These are phyloP conservation scores for Pyricularia sp. DNA, from an alignment of 2,329 filamentous ascomycete species.

Conservation along the genomic window DNA sequence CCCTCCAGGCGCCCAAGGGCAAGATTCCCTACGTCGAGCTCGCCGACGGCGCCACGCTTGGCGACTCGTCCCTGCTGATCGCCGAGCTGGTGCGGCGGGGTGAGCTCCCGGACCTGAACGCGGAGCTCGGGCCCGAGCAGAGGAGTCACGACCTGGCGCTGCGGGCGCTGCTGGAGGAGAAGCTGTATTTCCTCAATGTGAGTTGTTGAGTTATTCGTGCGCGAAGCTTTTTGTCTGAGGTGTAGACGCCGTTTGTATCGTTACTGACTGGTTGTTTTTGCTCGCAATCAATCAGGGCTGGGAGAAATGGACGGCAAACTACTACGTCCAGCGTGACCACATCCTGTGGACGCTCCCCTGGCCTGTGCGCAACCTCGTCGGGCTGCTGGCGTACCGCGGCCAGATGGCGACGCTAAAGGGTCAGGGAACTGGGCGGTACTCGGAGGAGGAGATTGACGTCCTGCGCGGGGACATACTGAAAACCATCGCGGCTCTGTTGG, in stretches of 20 bases:
- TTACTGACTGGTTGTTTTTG: neutral
- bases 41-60: constrained; percentile 18
- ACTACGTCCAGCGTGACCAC: constrained; percentile 45
- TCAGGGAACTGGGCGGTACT: constrained; percentile 45
- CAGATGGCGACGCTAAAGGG: constrained; percentile 36
- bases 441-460: constrained; percentile 33
- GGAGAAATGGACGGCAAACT: constrained; percentile 52
- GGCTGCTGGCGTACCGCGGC: constrained; percentile 35
- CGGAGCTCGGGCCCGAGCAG: constrained; percentile 23
- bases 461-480: constrained; percentile 45
- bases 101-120: constrained; percentile 38
- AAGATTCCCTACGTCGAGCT: constrained; percentile 51
- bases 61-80: constrained; percentile 48
- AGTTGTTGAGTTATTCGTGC: constrained; percentile 20
- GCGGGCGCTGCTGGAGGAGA: constrained; percentile 48
- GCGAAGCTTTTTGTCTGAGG: neutral
- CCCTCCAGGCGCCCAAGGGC: constrained; percentile 36
- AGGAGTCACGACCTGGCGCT: constrained; percentile 41
- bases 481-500: constrained; percentile 34
- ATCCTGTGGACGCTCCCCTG: constrained; percentile 40
- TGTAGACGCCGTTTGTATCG: neutral
- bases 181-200: constrained; percentile 39
- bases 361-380: constrained; percentile 39
- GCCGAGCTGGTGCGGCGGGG: constrained; percentile 30
- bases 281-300: constrained; percentile 21